Conservation (phyloP, 2,329 filamentous ascomycete genomes). For the Tolypocladium tundrense region DNA sequence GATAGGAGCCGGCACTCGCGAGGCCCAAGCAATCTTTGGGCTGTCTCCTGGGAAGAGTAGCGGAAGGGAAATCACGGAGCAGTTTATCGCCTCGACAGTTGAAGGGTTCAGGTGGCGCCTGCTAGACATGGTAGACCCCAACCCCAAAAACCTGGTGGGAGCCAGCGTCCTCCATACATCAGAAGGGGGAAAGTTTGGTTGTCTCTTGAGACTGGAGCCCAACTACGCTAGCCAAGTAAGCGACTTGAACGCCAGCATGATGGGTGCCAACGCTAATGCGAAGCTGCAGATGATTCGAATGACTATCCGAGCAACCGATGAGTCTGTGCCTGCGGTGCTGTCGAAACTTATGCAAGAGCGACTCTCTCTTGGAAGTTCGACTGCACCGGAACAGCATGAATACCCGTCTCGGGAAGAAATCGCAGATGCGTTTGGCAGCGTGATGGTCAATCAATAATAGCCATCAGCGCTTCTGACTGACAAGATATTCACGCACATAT, state of each 20-base stretch:
- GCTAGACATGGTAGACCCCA: slow-evolving; percentile 78
- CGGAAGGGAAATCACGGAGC: slow-evolving; percentile 55
- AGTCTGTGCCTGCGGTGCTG: slow-evolving; percentile 69
- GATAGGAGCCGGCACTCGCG: slow-evolving; percentile 79
- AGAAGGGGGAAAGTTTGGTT: slow-evolving; percentile 84
- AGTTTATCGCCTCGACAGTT: slow-evolving; percentile 62
- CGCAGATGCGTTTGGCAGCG: slow-evolving; percentile 43
- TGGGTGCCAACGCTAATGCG: background rate
- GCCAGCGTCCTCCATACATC: slow-evolving; percentile 77
- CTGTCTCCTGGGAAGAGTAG: slow-evolving; percentile 36
- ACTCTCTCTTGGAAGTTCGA: slow-evolving; percentile 46
- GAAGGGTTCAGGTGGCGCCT: slow-evolving; percentile 86
- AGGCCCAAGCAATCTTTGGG: slow-evolving; percentile 80
- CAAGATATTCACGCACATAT: background rate
- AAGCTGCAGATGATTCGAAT: slow-evolving; percentile 75
- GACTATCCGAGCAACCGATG: slow-evolving; percentile 89
- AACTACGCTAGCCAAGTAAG: slow-evolving; percentile 86
- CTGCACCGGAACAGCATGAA: slow-evolving; percentile 26
- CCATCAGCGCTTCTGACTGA: background rate
- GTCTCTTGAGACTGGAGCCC: slow-evolving; percentile 84
- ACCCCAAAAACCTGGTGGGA: slow-evolving; percentile 86
- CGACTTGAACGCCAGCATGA: slow-evolving; percentile 5
- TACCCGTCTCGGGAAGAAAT: slow-evolving; percentile 39
- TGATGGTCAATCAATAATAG: slow-evolving; percentile 35
- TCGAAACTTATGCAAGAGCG: slow-evolving; percentile 82